Conservation (phyloP, 202 grass and related monocot genomes). For the Bolboschoenoplectus hybrid region DNA sequence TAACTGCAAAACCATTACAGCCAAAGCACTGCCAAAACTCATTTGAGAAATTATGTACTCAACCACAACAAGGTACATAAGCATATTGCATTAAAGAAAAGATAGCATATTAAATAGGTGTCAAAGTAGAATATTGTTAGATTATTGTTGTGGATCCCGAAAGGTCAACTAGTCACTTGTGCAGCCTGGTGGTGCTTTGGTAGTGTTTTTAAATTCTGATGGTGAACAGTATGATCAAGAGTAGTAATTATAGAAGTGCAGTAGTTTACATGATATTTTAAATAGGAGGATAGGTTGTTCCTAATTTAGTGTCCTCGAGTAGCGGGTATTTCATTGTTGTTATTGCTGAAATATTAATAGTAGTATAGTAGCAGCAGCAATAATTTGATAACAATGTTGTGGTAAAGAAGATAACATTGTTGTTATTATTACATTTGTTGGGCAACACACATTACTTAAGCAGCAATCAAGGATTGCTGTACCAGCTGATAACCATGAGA, state of each 20-base stretch:
- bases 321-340: neutral
- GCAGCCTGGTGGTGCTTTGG: conserved; percentile 13
- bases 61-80: neutral
- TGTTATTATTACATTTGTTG: neutral
- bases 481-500: neutral
- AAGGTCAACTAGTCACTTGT: neutral
- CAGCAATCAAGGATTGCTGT: neutral
- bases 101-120: neutral
- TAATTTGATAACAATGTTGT: conserved; percentile 12
- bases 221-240: neutral
- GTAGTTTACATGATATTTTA: neutral
- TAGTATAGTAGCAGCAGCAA: conserved; percentile 4
- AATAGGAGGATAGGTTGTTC: neutral
- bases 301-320: neutral
- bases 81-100: neutral
- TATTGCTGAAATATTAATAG: neutral
- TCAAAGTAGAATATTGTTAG: neutral
- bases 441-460: neutral
- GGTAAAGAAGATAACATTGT: neutral
- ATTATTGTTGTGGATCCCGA: neutral
- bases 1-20: neutral
- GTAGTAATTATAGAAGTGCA: neutral
- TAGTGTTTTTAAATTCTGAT: neutral
- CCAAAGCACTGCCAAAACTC: conserved; percentile 5
- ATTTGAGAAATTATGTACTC: neutral